Evolutionary conservation across 2,329 filamentous ascomycete species (phyloP).

Genomic region (Pestalotiopsis sp.): DNA sequence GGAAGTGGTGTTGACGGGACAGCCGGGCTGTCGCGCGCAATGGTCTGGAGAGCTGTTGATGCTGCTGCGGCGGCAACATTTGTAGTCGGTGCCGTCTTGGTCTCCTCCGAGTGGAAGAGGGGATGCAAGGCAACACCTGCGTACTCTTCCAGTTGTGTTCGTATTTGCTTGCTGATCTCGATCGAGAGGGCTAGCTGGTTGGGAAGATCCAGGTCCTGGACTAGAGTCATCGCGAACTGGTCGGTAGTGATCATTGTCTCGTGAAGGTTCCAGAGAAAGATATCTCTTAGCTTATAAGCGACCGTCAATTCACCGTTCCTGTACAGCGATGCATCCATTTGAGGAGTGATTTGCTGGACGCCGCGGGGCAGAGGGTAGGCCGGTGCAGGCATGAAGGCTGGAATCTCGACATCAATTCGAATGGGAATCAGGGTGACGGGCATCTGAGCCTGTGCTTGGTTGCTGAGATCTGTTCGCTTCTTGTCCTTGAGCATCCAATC

Average conservation of each 20-base stretch:
- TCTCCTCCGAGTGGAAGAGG: conserved; percentile 70
- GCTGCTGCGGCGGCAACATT: conserved; percentile 21
- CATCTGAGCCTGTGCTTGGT: conserved; percentile 70
- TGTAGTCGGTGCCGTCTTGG: conserved; percentile 24
- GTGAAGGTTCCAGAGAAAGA: conserved; percentile 98
- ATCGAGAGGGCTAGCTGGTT: conserved; percentile 69
- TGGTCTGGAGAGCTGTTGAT: conserved; percentile 22
- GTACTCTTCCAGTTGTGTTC: conserved; percentile 94
- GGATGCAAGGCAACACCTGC: conserved; percentile 92
- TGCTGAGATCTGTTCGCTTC: conserved; percentile 61
- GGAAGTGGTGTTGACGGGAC: conserved; percentile 45
- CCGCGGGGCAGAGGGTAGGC: conserved; percentile 67
- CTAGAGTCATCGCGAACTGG: conserved; percentile 88
- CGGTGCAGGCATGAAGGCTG: conserved; percentile 70
- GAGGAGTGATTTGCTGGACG: conserved; percentile 70
- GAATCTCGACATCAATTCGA: conserved; percentile 92
- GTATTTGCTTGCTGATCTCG: conserved; percentile 91
- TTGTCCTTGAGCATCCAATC: conserved; percentile 89
- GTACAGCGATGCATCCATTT: conserved; percentile 64
- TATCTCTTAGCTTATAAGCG: conserved; percentile 87
- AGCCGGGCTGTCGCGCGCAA: conserved; percentile 40
- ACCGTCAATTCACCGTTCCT: conserved; percentile 78
- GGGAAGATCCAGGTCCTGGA: conserved; percentile 91
- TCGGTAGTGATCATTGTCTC: conserved; percentile 93
- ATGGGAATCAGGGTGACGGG: conserved; percentile 93